A percentile compares a stretch with the other conserved stretches of the same genome.
These are phyloP conservation scores for Saccharomyces pastorianus DNA, from an alignment of 1,139 yeast species.

Conservation along the genomic window DNA sequence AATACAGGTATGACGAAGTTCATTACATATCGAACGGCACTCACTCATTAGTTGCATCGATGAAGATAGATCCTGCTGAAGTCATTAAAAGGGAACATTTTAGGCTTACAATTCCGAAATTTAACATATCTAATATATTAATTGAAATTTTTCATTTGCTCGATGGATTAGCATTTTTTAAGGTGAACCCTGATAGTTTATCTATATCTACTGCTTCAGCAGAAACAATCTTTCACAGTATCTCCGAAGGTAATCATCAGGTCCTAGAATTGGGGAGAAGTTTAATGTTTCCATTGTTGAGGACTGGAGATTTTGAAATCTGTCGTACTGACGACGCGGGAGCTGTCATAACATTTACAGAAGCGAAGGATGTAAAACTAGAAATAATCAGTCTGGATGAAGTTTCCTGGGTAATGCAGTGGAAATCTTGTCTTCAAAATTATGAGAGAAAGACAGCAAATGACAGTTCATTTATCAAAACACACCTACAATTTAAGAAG, in stretches of 20 bases:
- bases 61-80: conserved; percentile 10
- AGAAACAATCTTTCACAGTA: not conserved
- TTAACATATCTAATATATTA: conserved; percentile 15
- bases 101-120: conserved; percentile 10
- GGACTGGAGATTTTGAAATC: conserved; percentile 28
- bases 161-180: conserved; percentile 30
- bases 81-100: conserved; percentile 16
- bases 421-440: conserved; percentile 12
- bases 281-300: conserved; percentile 32
- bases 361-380: conserved; percentile 11
- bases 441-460: conserved; percentile 6
- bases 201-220: conserved; percentile 5
- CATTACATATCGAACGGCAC: not conserved
- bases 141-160: conserved; percentile 26
- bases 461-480: not conserved
- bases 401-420: conserved; percentile 15
- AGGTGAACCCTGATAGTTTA: conserved; percentile 21
- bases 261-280: conserved; percentile 28
- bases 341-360: conserved; percentile 9
- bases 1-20: not conserved
- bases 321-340: conserved; percentile 5
- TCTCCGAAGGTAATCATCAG: conserved; percentile 7
- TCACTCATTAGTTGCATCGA: conserved; percentile 12
- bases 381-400: conserved; percentile 12
- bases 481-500: not conserved